These are phyloP conservation scores for Verticillium isaacii DNA, from an alignment of 2,329 filamentous ascomycete species.

Conservation along the genomic window DNA sequence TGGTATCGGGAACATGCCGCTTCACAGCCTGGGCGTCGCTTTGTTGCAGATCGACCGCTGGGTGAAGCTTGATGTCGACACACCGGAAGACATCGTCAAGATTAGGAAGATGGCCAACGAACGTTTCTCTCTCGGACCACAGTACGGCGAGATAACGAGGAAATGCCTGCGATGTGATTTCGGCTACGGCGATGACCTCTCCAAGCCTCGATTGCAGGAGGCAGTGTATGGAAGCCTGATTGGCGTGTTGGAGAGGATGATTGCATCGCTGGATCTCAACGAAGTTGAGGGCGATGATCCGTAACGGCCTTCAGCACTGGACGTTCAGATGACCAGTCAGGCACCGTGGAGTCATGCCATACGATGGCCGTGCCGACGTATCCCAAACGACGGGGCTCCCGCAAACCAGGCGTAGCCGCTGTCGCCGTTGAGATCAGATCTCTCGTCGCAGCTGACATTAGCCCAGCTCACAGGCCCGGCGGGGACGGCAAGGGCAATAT, in stretches of 20 bases:
- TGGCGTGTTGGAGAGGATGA: conserved; percentile 9
- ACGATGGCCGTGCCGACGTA: too few species aligned
- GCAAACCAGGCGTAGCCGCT: too few species aligned
- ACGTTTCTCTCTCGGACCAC: conserved; percentile 9
- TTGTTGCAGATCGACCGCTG: conserved; percentile 20
- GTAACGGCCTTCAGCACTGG: neutral
- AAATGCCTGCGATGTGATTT: conserved; percentile 20
- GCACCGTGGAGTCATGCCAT: too few species aligned
- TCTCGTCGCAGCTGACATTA: too few species aligned
- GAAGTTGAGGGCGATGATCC: neutral
- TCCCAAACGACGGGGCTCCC: too few species aligned
- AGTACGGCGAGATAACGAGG: conserved; percentile 17
- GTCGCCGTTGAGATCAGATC: too few species aligned
- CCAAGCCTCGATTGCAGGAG: conserved; percentile 4
- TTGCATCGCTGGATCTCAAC: conserved; percentile 5
- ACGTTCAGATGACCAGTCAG: too few species aligned
- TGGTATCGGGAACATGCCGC: conserved; percentile 18
- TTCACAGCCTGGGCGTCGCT: conserved; percentile 20
- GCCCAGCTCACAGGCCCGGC: too few species aligned
- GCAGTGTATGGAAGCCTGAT: conserved; percentile 8
- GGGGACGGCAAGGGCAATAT: too few species aligned
- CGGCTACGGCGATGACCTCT: conserved; percentile 10
- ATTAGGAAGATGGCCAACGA: conserved; percentile 13
- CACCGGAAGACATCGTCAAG: conserved; percentile 13
- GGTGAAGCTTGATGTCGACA: conserved; percentile 9